Conservation (phyloP, 2,329 filamentous ascomycete genomes). For the Lecanicillium sp. region DNA sequence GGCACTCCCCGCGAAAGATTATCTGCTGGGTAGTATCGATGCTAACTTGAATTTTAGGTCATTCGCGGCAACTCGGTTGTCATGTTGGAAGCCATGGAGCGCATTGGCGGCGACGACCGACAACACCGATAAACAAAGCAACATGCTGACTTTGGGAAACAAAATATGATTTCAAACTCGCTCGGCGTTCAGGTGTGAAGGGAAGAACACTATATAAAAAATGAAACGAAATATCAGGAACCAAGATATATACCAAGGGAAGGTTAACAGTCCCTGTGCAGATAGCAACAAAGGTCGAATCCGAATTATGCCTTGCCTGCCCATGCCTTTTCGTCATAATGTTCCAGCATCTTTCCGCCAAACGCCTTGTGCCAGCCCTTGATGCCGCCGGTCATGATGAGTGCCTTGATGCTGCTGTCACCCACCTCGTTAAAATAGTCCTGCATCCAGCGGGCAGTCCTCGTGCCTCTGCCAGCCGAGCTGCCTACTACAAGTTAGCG, state of each 20-base stretch:
- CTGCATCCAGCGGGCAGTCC: conserved; percentile 51
- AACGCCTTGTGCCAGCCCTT: conserved; percentile 49
- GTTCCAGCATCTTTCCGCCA: conserved; percentile 42
- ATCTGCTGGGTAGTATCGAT: not conserved
- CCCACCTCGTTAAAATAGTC: conserved; percentile 45
- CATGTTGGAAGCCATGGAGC: conserved; percentile 81
- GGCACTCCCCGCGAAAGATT: not conserved
- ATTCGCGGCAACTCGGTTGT: conserved; percentile 98
- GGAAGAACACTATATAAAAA: conserved; percentile 14
- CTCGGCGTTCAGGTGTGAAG: conserved; percentile 30
- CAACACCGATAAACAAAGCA: conserved; percentile 25
- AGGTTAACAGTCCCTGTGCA: not conserved
- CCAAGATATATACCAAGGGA: conserved; percentile 14
- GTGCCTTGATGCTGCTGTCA: conserved; percentile 37
- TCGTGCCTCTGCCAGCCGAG: conserved; percentile 43
- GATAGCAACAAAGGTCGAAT: not conserved
- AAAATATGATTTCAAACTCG: conserved; percentile 21
- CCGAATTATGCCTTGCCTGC: conserved; percentile 13
- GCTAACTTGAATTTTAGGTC: conserved; percentile 46
- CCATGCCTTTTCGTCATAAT: conserved; percentile 41
- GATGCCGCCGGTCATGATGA: conserved; percentile 46
- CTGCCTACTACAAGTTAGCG: conserved; percentile 33
- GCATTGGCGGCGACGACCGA: conserved; percentile 58
- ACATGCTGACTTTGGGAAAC: conserved; percentile 13
- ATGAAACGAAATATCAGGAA: conserved; percentile 18